phyloP scores from a whole-genome alignment of 2,329 filamentous ascomycete species.

The Talaromyces amestolkiae region DNA sequence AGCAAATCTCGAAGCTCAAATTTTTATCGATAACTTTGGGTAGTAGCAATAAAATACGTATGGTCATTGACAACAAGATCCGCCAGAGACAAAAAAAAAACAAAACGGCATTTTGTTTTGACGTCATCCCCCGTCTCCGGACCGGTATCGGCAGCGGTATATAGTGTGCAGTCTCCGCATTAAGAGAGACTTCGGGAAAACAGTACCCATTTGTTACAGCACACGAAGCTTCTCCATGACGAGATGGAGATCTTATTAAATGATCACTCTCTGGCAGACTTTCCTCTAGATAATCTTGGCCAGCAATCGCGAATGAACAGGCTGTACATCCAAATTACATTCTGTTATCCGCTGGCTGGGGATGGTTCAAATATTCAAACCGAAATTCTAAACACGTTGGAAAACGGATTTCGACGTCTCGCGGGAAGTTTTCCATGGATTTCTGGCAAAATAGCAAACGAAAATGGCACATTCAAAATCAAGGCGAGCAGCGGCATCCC shows the following conservation, averaged over 20 bases:
- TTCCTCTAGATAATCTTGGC: slow-evolving; percentile 43
- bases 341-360: slow-evolving; percentile 39
- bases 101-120: neutral
- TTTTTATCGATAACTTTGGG: no score
- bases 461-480: slow-evolving; percentile 12
- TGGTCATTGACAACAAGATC: no score
- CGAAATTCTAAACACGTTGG: slow-evolving; percentile 33
- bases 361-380: slow-evolving; percentile 19
- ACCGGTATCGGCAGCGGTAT: neutral
- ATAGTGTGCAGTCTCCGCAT: neutral
- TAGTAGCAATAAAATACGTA: no score
- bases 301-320: slow-evolving; percentile 41
- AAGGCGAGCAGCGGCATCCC: neutral
- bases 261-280: neutral
- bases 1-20: no score
- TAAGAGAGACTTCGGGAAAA: no score
- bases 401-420: slow-evolving; percentile 41
- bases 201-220: neutral
- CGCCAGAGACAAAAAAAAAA: no score
- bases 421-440: slow-evolving; percentile 33
- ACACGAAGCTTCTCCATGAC: neutral
- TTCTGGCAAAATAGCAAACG: neutral
- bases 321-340: slow-evolving; percentile 49
- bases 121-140: neutral
- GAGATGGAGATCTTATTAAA: neutral